Evolutionary conservation across 805 yeast genomes (phyloP), one percentile per base, ranked within the genome.

Genomic region (Saturnispora serradocipensis): DNA sequence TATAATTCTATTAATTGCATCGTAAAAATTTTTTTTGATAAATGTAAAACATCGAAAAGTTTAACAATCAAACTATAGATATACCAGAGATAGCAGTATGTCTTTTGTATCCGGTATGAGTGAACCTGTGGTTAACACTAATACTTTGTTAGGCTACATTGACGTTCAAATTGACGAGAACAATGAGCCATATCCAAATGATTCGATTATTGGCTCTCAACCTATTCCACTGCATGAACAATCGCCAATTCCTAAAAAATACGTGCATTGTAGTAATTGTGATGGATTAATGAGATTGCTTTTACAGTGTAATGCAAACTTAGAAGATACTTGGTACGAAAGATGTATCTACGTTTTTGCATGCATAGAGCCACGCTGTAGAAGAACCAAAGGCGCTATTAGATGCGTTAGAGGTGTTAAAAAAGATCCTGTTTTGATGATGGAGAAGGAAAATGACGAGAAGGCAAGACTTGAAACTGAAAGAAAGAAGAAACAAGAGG

Each of bases 201-300:
- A 88, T 60, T 80, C 95, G 0, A 82, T 88, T 56, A 75, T 91
- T 32, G 98, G 98, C 1, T 95, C 96, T 1, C 66, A 68, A 38
- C 88, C 90, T 7, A 61, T 80, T 7, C 84, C 96, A 95, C 65
- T 88, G 34, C 76, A 82, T 56, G 73, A 75, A 3, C 69, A 72
- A 1, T 80, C 88, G 0, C 64, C 70, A 3, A 93, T 96, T 0
- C 67, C 72, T 16, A 69, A 70, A 1, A 75, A 74, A 3, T 64
- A 79, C 18, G 61, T 84, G 7, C 63, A 67, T 35, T 93, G 99
- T 70, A 78, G 75, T 46, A 76, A 75, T 50, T 93, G 99, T 69
- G 68, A 67, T 1, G 65, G 71, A 9, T 68, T 72, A 15, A 75
- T 88, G 83, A 78, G 85, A 13, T 67, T 91, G 45, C 70, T 90